These are phyloP conservation scores for Westerdykella ornata DNA, from an alignment of 2,329 filamentous ascomycete species.

Conservation along the genomic window DNA sequence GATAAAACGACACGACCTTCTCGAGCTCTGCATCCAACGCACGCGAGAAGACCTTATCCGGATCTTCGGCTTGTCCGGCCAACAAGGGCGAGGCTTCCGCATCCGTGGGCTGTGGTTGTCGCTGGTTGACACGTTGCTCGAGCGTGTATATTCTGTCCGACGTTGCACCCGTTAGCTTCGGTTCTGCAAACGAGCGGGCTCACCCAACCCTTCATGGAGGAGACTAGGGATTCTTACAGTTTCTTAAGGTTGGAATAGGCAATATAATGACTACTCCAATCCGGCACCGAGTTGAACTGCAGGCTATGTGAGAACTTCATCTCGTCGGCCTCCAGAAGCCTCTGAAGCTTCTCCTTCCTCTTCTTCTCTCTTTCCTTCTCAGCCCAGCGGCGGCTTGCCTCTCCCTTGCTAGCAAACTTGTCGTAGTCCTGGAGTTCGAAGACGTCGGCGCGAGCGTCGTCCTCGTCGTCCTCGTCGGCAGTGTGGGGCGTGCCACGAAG, in stretches of 20 bases:
- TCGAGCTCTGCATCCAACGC: constrained; percentile 85
- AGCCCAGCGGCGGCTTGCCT: constrained; percentile 1
- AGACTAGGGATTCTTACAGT: constrained; percentile 58
- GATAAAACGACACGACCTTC: constrained; percentile 88
- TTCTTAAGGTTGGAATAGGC: constrained; percentile 99
- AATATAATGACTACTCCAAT: constrained; percentile 98
- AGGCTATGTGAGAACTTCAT: constrained; percentile 99
- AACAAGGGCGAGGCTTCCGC: constrained; percentile 82
- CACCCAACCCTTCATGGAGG: background rate
- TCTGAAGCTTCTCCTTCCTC: constrained; percentile 57
- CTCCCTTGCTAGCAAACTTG: background rate
- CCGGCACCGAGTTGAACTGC: constrained; percentile 99
- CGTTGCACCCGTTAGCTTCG: constrained; percentile 18
- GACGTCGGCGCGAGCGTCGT: constrained; percentile 7
- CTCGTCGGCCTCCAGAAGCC: constrained; percentile 68
- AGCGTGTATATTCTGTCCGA: constrained; percentile 77
- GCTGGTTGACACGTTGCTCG: constrained; percentile 72
- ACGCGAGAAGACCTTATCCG: constrained; percentile 73
- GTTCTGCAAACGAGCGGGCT: background rate
- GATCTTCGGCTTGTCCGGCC: constrained; percentile 55
- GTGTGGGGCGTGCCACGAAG: constrained; percentile 13
- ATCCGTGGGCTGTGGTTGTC: constrained; percentile 51
- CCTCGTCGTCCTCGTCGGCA: background rate
- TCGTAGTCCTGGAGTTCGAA: constrained; percentile 31
- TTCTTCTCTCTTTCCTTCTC: constrained; percentile 37